Evolutionary conservation across 2,329 filamentous ascomycete species (phyloP), one percentile per base, ranked within the genome.

Genomic region (Tolypocladium tundrense): DNA sequence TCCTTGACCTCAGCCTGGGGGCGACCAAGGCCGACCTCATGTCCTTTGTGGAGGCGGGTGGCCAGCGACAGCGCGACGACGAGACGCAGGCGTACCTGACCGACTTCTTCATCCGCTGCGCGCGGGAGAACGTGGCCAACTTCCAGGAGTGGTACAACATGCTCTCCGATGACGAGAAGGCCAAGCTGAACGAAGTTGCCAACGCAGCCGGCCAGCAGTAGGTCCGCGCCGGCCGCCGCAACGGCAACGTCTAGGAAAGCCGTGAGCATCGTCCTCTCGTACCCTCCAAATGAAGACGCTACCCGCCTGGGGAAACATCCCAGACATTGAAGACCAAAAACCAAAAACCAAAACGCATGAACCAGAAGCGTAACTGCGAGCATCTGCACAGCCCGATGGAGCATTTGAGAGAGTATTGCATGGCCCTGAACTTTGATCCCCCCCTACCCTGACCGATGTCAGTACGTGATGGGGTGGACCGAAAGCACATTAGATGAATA

Each of bases 11-110:
- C n/a, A 85, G 84, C 48, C 76, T 88, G 14, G 86, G 81, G 3
- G 73, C 79, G 33, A 87, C 83, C 45, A 88, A 88, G 71, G 78
- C 82, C 24, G 89, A 96, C 60, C 80, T 97, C 51, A 95, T 96
- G 90, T 83, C 85, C 1, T 91, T 83, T 66, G 82, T 84, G 31
- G 86, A 86, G 51, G 79, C 80, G 19, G 79, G 79, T 57, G 78
- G 68, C 52, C 75, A 75, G 65, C 84, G 91, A 56, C 84, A 88
- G 67, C 83, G 87, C 40, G 93, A 97, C 69, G 91, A 97, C 68
- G 91, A 96, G 78, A 96, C 92, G 9, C 90, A 96, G 70, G 83
- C 82, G 4, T 96, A 91, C 70, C 77, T 97, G 53, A 80, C 85
- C 1, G 85, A 92, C 16, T 97, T 96, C 75, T 97, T 97, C 75